Percentiles rank a stretch among this genome's conserved stretches.
Conservation (phyloP, 768 basidiomycete species). For the Calocybe gangraenosa region DNA sequence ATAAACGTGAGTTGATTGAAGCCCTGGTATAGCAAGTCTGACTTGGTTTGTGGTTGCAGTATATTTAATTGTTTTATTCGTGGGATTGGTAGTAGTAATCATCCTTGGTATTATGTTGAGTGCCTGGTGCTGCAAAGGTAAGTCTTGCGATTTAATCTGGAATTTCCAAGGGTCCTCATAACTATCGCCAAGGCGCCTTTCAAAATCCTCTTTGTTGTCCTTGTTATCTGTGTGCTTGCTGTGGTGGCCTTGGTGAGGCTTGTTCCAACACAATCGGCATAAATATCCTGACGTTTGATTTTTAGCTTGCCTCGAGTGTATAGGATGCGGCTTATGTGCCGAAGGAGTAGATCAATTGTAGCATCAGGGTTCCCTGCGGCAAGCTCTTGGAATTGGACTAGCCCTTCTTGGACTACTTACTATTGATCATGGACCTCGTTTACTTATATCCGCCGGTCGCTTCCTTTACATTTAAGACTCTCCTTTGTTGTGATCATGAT, state of each 20-base stretch:
- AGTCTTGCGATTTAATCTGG: slow-evolving; percentile 9
- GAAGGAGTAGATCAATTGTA: slow-evolving; percentile 37
- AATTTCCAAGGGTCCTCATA: background rate
- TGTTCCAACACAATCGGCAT: background rate
- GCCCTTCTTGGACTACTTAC: no score
- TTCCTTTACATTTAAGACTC: no score
- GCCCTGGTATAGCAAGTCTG: background rate
- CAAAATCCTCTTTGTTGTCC: slow-evolving; percentile 65
- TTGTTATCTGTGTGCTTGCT: slow-evolving; percentile 70
- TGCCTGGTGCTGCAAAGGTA: slow-evolving; percentile 64
- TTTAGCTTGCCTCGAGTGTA: slow-evolving; percentile 62
- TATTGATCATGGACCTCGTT: no score
- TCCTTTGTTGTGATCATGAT: no score
- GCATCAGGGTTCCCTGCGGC: no score
- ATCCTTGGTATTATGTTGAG: slow-evolving; percentile 54
- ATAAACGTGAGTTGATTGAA: slow-evolving; percentile 34
- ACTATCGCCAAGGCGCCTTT: slow-evolving; percentile 38
- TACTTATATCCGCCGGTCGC: no score
- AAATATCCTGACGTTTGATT: background rate
- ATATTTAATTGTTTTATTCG: slow-evolving; percentile 63
- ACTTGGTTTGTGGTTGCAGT: slow-evolving; percentile 29
- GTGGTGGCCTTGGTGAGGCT: slow-evolving; percentile 57
- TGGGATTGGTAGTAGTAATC: slow-evolving; percentile 54
- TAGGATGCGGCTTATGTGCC: slow-evolving; percentile 65
- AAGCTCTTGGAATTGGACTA: background rate